phyloP scores from a whole-genome alignment of 176 grass and related monocot species.

The Puccinellia tenuiflora region DNA sequence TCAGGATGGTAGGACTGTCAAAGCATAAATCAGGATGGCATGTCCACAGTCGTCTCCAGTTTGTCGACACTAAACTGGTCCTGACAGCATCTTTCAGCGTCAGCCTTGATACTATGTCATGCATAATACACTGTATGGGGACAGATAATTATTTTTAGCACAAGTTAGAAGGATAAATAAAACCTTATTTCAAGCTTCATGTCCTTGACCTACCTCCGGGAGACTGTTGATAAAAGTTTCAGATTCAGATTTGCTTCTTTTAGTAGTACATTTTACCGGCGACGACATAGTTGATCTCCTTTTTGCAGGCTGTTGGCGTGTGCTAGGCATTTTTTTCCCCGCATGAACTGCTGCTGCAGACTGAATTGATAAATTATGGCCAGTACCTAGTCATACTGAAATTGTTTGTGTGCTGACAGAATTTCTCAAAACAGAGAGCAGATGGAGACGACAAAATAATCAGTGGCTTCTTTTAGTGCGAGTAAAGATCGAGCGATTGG shows the following conservation, averaged over 20 bases:
- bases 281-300: neutral
- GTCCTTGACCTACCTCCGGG: neutral
- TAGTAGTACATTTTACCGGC: neutral
- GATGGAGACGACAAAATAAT: neutral
- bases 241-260: neutral
- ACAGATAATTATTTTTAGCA: neutral
- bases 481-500: neutral
- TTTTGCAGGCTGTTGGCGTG: neutral
- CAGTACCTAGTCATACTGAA: neutral
- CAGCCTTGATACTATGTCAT: neutral
- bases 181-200: neutral
- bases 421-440: neutral
- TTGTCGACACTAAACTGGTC: neutral
- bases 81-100: conserved; percentile 14
- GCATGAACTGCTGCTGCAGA: neutral
- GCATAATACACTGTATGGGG: neutral
- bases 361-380: neutral
- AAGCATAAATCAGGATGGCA: conserved; percentile 1
- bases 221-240: neutral
- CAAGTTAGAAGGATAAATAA: neutral
- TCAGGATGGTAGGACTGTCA: conserved; percentile 4
- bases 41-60: neutral
- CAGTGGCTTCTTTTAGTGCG: neutral
- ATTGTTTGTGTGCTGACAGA: neutral
- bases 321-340: neutral